Evolutionary conservation across 78 protist species (phyloP).

Genomic region (Speleostelium caveatum): DNA sequence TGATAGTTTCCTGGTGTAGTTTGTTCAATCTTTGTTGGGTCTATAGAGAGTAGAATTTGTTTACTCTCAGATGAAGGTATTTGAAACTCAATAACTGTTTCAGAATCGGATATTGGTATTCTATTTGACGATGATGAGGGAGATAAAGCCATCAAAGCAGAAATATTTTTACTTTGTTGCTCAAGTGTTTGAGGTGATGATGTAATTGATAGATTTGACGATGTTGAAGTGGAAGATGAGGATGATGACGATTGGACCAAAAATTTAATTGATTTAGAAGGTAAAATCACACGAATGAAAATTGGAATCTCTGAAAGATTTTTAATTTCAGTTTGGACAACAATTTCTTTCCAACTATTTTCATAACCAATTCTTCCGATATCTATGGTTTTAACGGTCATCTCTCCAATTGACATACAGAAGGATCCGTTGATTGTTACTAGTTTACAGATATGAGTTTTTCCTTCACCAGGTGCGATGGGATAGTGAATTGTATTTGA

Average conservation of each 20-base stretch:
- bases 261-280: conserved; percentile 44
- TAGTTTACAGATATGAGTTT: conserved; percentile 60
- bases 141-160: background rate
- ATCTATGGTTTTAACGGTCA: background rate
- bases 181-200: background rate
- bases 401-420: conserved; percentile 62
- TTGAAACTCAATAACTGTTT: conserved; percentile 6
- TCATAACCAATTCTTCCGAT: conserved; percentile 69
- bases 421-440: conserved; percentile 51
- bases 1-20: conserved; percentile 23
- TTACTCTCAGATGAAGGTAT: conserved; percentile 45
- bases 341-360: conserved; percentile 63
- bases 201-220: conserved; percentile 5
- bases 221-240: background rate
- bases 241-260: background rate
- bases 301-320: conserved; percentile 66
- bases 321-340: conserved; percentile 20
- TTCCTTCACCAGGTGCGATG: conserved; percentile 78
- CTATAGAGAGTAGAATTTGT: conserved; percentile 33
- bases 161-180: background rate
- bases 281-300: background rate
- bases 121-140: background rate
- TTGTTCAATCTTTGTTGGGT: conserved; percentile 65
- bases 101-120: background rate
- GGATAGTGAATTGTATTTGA: conserved; percentile 71